These are phyloP conservation scores for Pichia sp. DNA, from an alignment of 1,139 yeast genomes.

Conservation along the genomic window DNA sequence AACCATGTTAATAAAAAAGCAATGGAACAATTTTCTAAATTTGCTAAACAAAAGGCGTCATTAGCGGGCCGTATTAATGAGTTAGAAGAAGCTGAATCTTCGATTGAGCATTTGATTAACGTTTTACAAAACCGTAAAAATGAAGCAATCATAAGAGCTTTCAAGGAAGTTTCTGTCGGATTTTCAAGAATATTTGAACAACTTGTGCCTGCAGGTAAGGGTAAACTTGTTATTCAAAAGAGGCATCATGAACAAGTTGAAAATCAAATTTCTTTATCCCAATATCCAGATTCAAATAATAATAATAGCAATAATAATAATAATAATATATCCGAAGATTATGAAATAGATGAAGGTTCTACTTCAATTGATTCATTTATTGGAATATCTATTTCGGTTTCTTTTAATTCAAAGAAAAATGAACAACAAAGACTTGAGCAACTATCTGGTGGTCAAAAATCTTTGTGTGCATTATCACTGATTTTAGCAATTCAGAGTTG, in stretches of 20 bases:
- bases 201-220: constrained; percentile 80
- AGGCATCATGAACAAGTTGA: constrained; percentile 26
- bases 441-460: constrained; percentile 93
- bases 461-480: constrained; percentile 88
- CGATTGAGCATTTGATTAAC: constrained; percentile 69
- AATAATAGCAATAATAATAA: constrained; percentile 25
- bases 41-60: constrained; percentile 66
- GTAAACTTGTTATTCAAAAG: constrained; percentile 62
- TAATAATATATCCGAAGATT: constrained; percentile 25
- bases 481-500: constrained; percentile 90
- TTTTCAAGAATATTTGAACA: constrained; percentile 71
- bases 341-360: constrained; percentile 21
- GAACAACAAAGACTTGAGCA: constrained; percentile 89
- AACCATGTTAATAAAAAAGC: constrained; percentile 88
- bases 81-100: constrained; percentile 59
- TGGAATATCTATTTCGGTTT: constrained; percentile 84
- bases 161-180: constrained; percentile 66
- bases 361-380: constrained; percentile 43
- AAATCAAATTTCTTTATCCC: constrained; percentile 15
- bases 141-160: constrained; percentile 74
- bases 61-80: constrained; percentile 61
- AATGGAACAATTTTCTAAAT: constrained; percentile 71
- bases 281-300: constrained; percentile 20
- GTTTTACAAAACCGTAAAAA: constrained; percentile 74
- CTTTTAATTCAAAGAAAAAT: constrained; percentile 80